Evolutionary conservation across 345 rosid genomes (phyloP).

Genomic region (Ricinus communis): DNA sequence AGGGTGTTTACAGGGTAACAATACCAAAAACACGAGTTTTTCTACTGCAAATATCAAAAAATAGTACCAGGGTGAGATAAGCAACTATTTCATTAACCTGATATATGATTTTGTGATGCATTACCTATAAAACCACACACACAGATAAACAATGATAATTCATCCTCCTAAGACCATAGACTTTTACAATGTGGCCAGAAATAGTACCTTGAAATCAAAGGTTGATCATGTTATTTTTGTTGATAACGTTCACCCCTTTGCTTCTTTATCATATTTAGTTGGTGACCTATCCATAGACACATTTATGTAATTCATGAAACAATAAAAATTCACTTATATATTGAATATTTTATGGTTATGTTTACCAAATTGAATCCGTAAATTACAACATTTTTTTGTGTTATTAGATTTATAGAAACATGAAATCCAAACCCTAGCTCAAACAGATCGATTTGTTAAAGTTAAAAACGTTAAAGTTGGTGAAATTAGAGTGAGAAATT

Average conservation of each 20-base stretch:
- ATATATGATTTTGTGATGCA: not conserved
- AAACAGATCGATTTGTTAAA: not conserved
- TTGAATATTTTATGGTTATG: not conserved
- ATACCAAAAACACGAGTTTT: too few relatives aligned
- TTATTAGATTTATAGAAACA: not conserved
- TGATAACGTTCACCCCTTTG: too few relatives aligned
- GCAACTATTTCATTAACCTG: not conserved
- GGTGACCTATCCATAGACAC: conserved; percentile 4
- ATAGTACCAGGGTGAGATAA: not conserved
- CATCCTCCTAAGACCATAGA: not conserved
- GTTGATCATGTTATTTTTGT: not conserved
- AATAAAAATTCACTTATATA: too few relatives aligned
- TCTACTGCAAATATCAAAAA: not conserved
- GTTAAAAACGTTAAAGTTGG: not conserved
- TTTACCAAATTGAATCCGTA: not conserved
- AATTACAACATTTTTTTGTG: not conserved
- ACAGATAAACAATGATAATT: not conserved
- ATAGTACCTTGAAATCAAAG: conserved; percentile 29
- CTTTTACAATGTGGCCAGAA: not conserved
- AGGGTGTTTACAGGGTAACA: too few relatives aligned
- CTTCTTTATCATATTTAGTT: too few relatives aligned
- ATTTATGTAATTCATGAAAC: not conserved
- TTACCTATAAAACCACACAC: too few relatives aligned
- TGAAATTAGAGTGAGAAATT: not conserved
- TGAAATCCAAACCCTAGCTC: conserved; percentile 31